Evolutionary conservation across 2,329 filamentous ascomycete species (phyloP).

Genomic region (Diaporthe vexans): DNA sequence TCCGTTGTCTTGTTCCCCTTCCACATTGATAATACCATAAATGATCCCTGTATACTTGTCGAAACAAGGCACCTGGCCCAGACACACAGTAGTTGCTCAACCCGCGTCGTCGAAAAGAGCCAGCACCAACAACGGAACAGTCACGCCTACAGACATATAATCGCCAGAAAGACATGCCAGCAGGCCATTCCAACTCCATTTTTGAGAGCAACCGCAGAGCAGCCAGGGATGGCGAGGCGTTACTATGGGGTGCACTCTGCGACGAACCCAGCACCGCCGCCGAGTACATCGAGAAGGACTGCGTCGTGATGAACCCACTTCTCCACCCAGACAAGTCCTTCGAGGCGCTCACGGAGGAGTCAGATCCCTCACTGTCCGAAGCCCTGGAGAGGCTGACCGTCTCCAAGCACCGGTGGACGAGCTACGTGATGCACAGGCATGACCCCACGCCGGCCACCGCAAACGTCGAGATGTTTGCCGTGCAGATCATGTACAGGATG

Average conservation of each 20-base stretch:
- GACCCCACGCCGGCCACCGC: constrained; percentile 32
- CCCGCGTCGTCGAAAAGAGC: background rate
- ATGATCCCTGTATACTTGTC: background rate
- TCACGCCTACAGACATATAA: background rate
- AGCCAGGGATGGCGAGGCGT: constrained; percentile 32
- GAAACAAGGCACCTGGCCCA: background rate
- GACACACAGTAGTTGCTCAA: background rate
- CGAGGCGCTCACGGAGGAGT: constrained; percentile 30
- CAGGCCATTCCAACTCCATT: constrained; percentile 38
- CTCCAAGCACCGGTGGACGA: constrained; percentile 32
- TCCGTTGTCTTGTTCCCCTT: too few species aligned
- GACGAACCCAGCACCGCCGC: constrained; percentile 5
- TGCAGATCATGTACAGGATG: constrained; percentile 40
- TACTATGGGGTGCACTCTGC: constrained; percentile 35
- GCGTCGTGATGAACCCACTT: constrained; percentile 39
- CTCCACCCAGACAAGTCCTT: constrained; percentile 33
- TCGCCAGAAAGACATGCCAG: constrained; percentile 35
- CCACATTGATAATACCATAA: background rate
- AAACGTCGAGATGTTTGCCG: constrained; percentile 38
- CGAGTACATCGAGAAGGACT: constrained; percentile 35
- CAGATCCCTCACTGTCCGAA: constrained; percentile 27
- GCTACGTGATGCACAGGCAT: constrained; percentile 35
- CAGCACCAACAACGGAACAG: background rate
- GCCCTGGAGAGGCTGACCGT: constrained; percentile 30
- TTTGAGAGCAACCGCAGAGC: constrained; percentile 34